Percentiles rank a stretch among this genome's conserved stretches.
Conservation (phyloP, 2,329 filamentous ascomycete species). For the Monilinia fructigena region DNA sequence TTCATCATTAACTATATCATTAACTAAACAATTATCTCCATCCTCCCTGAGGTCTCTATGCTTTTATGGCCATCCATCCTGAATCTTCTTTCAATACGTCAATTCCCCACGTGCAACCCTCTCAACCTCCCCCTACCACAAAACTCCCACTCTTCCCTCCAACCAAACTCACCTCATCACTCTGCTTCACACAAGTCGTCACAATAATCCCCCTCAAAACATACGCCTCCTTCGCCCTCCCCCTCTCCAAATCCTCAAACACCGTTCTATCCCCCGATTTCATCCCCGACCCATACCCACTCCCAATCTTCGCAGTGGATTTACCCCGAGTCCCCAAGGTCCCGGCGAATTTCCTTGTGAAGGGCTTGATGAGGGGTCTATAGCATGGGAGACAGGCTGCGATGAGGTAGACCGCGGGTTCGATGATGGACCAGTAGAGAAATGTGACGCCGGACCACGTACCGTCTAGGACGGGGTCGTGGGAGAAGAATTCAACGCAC, state of each 20-base stretch:
- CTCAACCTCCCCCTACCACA: neutral
- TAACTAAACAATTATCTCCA: too few relatives aligned
- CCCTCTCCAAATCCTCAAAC: neutral
- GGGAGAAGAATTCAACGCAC: constrained; percentile 10
- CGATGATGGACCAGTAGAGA: constrained; percentile 1
- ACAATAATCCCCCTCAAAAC: neutral
- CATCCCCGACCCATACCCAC: neutral
- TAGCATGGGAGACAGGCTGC: constrained; percentile 14
- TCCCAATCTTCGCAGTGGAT: neutral
- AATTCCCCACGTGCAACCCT: neutral
- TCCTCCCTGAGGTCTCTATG: too few relatives aligned
- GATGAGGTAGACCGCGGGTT: constrained; percentile 16
- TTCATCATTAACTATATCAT: too few relatives aligned
- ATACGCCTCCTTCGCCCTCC: too few relatives aligned
- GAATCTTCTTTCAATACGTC: too few relatives aligned
- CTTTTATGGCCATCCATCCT: neutral
- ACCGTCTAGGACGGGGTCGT: neutral
- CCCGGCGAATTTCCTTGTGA: neutral
- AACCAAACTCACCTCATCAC: constrained; percentile 1
- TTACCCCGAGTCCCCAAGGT: neutral
- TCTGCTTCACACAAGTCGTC: neutral
- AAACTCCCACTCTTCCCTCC: neutral
- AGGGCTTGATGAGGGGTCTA: neutral
- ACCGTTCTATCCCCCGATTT: neutral
- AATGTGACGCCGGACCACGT: constrained; percentile 6